Evolutionary conservation across 2,329 filamentous ascomycete genomes (phyloP).

Genomic region (Cercospora berteroae): DNA sequence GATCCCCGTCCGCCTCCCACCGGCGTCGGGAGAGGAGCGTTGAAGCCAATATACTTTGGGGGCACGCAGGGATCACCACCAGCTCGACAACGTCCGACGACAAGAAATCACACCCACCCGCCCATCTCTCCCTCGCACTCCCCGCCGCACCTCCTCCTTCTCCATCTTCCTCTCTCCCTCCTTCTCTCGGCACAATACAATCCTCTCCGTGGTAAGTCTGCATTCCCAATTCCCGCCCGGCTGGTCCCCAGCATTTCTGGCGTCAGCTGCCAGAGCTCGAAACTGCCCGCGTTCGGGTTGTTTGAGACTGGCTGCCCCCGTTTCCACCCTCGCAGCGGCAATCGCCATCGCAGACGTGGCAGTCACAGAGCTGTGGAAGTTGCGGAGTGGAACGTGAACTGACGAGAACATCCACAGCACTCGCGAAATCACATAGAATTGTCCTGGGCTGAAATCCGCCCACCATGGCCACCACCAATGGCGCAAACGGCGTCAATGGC

Average conservation of each 20-base stretch:
- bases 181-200: neutral
- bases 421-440: neutral
- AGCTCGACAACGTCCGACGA: constrained; percentile 2
- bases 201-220: constrained; percentile 1
- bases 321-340: neutral
- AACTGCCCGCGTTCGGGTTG: constrained; percentile 8
- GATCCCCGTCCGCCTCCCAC: constrained; percentile 2
- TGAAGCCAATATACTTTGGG: neutral
- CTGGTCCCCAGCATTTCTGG: neutral
- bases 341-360: neutral
- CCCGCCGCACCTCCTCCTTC: neutral
- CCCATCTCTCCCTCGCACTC: neutral
- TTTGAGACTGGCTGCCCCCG: neutral
- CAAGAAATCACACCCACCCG: neutral
- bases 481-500: constrained; percentile 21
- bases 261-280: constrained; percentile 2
- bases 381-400: neutral
- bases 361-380: neutral
- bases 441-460: constrained; percentile 20
- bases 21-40: neutral
- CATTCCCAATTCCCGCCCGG: neutral
- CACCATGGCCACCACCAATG: constrained; percentile 43
- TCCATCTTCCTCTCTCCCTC: neutral
- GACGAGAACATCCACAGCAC: neutral
- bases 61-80: constrained; percentile 2